These are phyloP conservation scores for Pestalotiopsis sp. DNA, from an alignment of 2,329 filamentous ascomycete species.

Conservation along the genomic window DNA sequence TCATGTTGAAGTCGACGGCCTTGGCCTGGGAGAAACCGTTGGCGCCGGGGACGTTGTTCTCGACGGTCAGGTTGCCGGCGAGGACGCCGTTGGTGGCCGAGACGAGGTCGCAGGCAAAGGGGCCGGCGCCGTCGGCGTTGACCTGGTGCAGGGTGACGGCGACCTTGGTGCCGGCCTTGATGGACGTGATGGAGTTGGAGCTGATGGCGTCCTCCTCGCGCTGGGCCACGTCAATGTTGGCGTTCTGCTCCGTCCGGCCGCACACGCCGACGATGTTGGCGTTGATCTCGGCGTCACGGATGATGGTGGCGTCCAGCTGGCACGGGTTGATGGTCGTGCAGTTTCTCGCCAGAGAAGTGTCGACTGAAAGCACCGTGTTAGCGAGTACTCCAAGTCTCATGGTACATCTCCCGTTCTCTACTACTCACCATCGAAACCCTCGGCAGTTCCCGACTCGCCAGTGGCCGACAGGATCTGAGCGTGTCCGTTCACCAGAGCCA, in stretches of 20 bases:
- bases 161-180: constrained; percentile 45
- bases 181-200: constrained; percentile 48
- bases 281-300: constrained; percentile 56
- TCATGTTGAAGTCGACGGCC: constrained; percentile 57
- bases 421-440: constrained; percentile 49
- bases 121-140: constrained; percentile 56
- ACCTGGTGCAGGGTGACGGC: constrained; percentile 55
- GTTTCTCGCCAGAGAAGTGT: constrained; percentile 58
- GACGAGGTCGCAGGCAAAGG: constrained; percentile 57
- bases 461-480: constrained; percentile 49
- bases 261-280: constrained; percentile 60
- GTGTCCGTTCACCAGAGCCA: constrained; percentile 41
- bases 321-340: constrained; percentile 66
- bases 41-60: constrained; percentile 59
- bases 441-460: constrained; percentile 43
- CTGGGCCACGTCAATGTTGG: constrained; percentile 63
- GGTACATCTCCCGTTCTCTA: not conserved
- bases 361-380: constrained; percentile 38
- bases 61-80: constrained; percentile 51
- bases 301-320: constrained; percentile 66
- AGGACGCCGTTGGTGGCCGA: constrained; percentile 44
- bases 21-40: constrained; percentile 61
- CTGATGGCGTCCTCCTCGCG: constrained; percentile 54
- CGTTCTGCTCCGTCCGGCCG: constrained; percentile 61
- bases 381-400: constrained; percentile 1